Evolutionary conservation across 345 rosid species (phyloP).

Genomic region (Geranium rotundifolium): DNA sequence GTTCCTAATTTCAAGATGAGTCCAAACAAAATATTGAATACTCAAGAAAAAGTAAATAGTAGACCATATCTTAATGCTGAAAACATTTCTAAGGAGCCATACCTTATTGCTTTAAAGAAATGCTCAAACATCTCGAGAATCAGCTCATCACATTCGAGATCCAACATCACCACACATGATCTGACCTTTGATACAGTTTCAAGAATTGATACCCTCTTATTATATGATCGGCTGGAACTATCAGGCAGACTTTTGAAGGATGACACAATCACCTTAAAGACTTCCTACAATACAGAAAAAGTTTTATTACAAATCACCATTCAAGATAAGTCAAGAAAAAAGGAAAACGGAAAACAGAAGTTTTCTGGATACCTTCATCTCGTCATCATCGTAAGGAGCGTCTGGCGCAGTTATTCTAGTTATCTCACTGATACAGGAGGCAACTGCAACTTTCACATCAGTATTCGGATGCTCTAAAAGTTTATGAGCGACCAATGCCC

Average conservation of each 20-base stretch:
- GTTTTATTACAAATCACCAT: constrained; percentile 5
- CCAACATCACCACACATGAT: constrained; percentile 95
- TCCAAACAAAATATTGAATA: background rate
- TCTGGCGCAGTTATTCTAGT: constrained; percentile 98
- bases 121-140: constrained; percentile 83
- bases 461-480: constrained; percentile 59
- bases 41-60: background rate
- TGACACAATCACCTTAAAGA: constrained; percentile 84
- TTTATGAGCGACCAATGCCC: constrained; percentile 52
- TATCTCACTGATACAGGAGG: constrained; percentile 91
- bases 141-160: constrained; percentile 86
- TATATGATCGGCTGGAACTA: constrained; percentile 54
- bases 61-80: background rate
- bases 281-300: constrained; percentile 43
- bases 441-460: constrained; percentile 85
- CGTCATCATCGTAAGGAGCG: constrained; percentile 85
- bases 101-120: constrained; percentile 80
- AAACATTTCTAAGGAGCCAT: constrained; percentile 9
- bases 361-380: constrained; percentile 56
- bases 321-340: constrained; percentile 1
- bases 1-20: background rate
- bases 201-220: constrained; percentile 68
- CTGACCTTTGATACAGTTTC: constrained; percentile 97
- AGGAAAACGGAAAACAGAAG: background rate
- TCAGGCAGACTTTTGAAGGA: constrained; percentile 69